phyloP scores from a whole-genome alignment of 73 alveolate genomes.

The Tetrahymena borealis region DNA sequence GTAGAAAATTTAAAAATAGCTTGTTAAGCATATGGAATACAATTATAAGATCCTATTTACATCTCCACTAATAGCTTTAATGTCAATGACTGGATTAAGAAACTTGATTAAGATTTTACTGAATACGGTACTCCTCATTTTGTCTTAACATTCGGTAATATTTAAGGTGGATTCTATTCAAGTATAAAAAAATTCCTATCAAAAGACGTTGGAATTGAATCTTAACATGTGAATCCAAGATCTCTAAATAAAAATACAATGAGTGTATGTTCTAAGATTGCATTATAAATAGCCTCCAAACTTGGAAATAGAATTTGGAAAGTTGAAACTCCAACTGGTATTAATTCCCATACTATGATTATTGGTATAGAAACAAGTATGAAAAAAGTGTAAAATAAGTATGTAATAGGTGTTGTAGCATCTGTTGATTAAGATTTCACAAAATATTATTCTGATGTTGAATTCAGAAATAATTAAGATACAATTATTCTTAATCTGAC shows the following conservation, averaged over 20 bases:
- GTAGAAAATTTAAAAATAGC: background rate
- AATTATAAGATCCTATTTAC: background rate
- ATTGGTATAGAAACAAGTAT: slow-evolving; percentile 46
- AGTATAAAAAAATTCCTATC: background rate
- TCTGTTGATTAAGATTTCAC: slow-evolving; percentile 34
- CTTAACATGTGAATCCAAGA: background rate
- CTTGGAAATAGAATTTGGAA: background rate
- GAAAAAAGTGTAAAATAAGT: slow-evolving; percentile 12
- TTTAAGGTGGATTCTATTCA: background rate
- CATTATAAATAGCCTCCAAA: background rate
- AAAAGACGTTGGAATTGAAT: background rate
- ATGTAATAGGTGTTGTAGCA: slow-evolving; percentile 49
- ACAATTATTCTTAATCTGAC: background rate
- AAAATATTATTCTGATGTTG: slow-evolving; percentile 10
- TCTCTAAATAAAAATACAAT: background rate
- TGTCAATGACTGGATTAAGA: background rate
- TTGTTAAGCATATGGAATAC: background rate
- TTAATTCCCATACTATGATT: slow-evolving; percentile 31
- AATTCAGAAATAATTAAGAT: background rate
- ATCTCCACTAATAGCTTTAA: background rate
- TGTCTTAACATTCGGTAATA: background rate
- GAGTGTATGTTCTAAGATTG: background rate
- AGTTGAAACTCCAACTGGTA: background rate
- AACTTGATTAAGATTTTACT: background rate
- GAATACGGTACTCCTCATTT: background rate